These are phyloP conservation scores for Phytophthora fragariae DNA, from an alignment of 352 stramenopile species.

Conservation along the genomic window DNA sequence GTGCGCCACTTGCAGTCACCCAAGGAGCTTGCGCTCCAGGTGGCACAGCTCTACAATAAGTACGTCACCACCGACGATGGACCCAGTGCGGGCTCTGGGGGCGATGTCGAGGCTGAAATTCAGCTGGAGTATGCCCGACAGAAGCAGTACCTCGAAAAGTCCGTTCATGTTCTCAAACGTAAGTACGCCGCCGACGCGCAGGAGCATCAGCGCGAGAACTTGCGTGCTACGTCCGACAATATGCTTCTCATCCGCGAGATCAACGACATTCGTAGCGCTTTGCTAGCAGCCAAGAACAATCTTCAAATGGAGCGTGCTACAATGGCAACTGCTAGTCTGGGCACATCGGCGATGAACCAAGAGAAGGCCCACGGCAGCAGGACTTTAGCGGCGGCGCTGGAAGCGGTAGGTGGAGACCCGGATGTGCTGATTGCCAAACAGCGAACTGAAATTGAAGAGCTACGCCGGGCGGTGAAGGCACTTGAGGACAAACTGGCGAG, in stretches of 20 bases:
- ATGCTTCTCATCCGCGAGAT: constrained; percentile 94
- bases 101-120: constrained; percentile 73
- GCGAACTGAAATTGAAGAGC: constrained; percentile 71
- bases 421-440: constrained; percentile 67
- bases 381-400: constrained; percentile 26
- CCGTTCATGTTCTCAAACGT: constrained; percentile 89
- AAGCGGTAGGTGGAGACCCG: constrained; percentile 48
- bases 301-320: constrained; percentile 82
- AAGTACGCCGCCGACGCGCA: constrained; percentile 84
- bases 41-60: constrained; percentile 81
- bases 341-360: constrained; percentile 31
- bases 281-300: constrained; percentile 78
- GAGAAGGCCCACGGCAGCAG: constrained; percentile 29
- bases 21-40: constrained; percentile 75
- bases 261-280: constrained; percentile 88
- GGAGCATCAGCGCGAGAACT: constrained; percentile 69
- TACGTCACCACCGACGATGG: constrained; percentile 60
- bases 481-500: constrained; percentile 69
- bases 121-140: constrained; percentile 92
- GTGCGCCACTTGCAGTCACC: constrained; percentile 81
- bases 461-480: constrained; percentile 82
- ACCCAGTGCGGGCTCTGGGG: constrained; percentile 26
- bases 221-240: constrained; percentile 83
- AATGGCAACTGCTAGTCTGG: constrained; percentile 32
- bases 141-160: constrained; percentile 94